These are phyloP conservation scores for barley (Hordeum vulgare) DNA, from an alignment of 176 grass and related monocot genomes.

Conservation along the genomic window DNA sequence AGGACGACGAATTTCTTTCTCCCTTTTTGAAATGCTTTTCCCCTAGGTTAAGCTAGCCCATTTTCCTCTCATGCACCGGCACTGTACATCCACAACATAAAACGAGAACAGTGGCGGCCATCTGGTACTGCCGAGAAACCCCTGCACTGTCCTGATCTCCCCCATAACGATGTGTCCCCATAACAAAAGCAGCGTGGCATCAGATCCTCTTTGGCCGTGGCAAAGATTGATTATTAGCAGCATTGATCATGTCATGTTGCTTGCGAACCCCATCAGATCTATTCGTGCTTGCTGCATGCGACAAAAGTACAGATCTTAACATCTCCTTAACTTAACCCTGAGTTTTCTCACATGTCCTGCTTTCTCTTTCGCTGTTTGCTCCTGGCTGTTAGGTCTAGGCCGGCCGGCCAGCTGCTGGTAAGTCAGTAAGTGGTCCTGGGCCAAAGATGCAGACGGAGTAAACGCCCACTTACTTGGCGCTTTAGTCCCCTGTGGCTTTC, in stretches of 20 bases:
- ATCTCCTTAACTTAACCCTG: not conserved
- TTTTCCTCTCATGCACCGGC: not conserved
- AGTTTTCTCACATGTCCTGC: not conserved
- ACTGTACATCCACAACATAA: conserved; percentile 12
- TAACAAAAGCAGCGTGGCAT: conserved; percentile 14
- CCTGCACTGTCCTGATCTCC: not conserved
- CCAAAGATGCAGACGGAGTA: conserved; percentile 6
- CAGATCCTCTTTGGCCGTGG: not conserved
- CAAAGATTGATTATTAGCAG: not conserved
- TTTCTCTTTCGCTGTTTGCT: not conserved
- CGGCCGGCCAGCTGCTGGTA: not conserved
- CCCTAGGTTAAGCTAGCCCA: not conserved
- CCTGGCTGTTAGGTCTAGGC: not conserved
- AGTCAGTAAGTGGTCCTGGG: not conserved
- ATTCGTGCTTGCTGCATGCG: not conserved
- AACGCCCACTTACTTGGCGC: not conserved
- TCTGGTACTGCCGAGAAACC: not conserved
- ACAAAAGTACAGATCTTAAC: not conserved
- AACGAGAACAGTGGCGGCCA: not conserved
- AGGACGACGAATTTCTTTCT: not conserved
- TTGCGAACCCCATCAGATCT: not conserved
- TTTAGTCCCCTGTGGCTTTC: conserved; percentile 16
- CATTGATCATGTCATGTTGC: conserved; percentile 9
- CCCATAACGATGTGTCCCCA: not conserved
- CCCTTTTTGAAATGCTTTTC: not conserved